Evolutionary conservation across 2,329 filamentous ascomycete genomes (phyloP), one percentile per base, ranked within the genome.

Genomic region (Diaporthe batatas): DNA sequence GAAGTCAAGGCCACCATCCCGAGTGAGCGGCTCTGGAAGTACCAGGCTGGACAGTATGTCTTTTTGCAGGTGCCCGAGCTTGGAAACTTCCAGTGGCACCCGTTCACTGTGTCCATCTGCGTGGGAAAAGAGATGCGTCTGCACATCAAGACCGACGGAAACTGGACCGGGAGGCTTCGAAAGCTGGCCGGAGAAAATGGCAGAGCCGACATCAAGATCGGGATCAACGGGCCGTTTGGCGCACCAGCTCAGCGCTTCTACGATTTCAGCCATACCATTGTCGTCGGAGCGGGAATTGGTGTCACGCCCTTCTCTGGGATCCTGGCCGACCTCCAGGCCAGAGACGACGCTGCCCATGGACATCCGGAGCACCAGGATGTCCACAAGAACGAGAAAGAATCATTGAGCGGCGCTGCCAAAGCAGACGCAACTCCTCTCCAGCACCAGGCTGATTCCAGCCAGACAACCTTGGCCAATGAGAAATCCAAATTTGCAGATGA

Each of bases 241-340:
- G 88, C 88, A 2, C 88, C 88, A 0, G 87, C 88, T 0, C 88
- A 90, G 74, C 82, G 87, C 0, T 90, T 90, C 78, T 88, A 89
- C 72, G 87, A 90, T 72, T 90, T 88, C 69, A 83, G 84, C n/a
- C 86, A 89, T 53, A 84, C 84, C 39, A 84, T 90, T 71, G 86
- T 90, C 53, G 85, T 90, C 34, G 88, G 88, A 1, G 85, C 86
- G 3, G 88, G 88, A 0, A 89, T 90, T 14, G 88, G 88, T 10
- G 85, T 90, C 3, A 90, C 88, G 0, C 88, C 88, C 0, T 90
- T 90, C 73, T 87, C 87, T 0, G 88, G 86, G 0, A 88, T 90
- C 32, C 79, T 90, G 1, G 86, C 73, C 62, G 62, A 65, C 21
- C 62, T 65, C 4, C 62, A 65, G 12, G 62, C 62, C 21, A 51